A percentile compares a stretch with the other conserved stretches of the same genome.
These are phyloP conservation scores for Tremella fuciformis DNA, from an alignment of 768 basidiomycete species.

Conservation along the genomic window DNA sequence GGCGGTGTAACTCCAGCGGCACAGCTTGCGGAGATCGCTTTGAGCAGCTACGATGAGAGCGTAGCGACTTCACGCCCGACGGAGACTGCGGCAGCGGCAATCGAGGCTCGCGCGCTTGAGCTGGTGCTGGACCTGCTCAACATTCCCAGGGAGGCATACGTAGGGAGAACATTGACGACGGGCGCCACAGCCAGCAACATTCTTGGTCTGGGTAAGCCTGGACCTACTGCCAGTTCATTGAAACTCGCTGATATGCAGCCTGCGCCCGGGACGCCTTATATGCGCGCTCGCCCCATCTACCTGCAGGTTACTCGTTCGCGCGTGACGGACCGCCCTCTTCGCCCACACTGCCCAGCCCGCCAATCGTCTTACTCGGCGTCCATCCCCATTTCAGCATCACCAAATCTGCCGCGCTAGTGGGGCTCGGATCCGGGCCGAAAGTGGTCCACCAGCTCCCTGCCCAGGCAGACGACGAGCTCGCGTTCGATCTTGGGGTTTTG, in stretches of 20 bases:
- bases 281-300: constrained; percentile 36
- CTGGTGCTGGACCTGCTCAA: constrained; percentile 47
- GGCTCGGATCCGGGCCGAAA: constrained; percentile 51
- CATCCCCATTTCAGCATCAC: constrained; percentile 54
- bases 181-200: constrained; percentile 56
- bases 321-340: constrained; percentile 52
- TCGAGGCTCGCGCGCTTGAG: constrained; percentile 47
- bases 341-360: constrained; percentile 34
- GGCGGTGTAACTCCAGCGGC: constrained; percentile 52
- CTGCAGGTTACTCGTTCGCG: constrained; percentile 50
- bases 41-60: constrained; percentile 52
- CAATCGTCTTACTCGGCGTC: constrained; percentile 48
- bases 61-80: constrained; percentile 47
- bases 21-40: constrained; percentile 54
- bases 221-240: not conserved
- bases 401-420: constrained; percentile 54
- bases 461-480: constrained; percentile 29
- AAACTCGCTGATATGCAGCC: constrained; percentile 29
- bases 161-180: constrained; percentile 53
- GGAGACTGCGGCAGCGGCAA: constrained; percentile 39
- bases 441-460: constrained; percentile 46
- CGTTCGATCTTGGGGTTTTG: constrained; percentile 49
- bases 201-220: constrained; percentile 52
- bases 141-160: constrained; percentile 40
- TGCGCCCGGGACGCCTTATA: constrained; percentile 53